Evolutionary conservation across 768 basidiomycete species (phyloP).

Genomic region (Clathrus columnatus): DNA sequence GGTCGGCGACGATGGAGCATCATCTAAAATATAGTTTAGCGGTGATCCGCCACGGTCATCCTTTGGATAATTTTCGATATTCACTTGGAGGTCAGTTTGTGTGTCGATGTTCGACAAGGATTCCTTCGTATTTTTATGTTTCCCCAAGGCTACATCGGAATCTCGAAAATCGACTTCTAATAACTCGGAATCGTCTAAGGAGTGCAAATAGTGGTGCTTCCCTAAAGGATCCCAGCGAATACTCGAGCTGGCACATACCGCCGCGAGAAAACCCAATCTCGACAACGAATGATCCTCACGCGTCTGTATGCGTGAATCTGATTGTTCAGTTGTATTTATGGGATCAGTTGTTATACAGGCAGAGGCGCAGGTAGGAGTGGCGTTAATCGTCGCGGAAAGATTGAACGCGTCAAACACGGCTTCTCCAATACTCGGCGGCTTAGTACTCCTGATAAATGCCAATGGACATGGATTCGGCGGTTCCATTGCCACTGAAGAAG

Average conservation of each 20-base stretch:
- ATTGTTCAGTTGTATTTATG: too few species aligned
- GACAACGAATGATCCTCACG: conserved; percentile 1
- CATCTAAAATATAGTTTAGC: not conserved
- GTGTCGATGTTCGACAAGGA: not conserved
- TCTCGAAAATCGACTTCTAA: not conserved
- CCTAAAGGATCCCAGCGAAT: conserved; percentile 2
- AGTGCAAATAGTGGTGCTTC: conserved; percentile 2
- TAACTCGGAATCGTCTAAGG: not conserved
- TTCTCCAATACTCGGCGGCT: too few species aligned
- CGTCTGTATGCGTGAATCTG: not conserved
- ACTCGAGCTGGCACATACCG: conserved; percentile 4
- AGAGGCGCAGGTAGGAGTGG: too few species aligned
- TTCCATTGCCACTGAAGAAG: too few species aligned
- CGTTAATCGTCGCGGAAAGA: too few species aligned
- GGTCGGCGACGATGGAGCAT: not conserved
- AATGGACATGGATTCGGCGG: too few species aligned
- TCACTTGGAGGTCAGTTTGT: not conserved
- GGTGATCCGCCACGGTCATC: not conserved
- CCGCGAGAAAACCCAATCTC: conserved; percentile 2
- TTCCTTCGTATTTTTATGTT: too few species aligned
- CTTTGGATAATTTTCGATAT: too few species aligned
- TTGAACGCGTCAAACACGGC: too few species aligned
- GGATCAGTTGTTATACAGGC: too few species aligned
- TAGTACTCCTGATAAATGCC: too few species aligned
- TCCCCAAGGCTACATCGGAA: too few species aligned